phyloP scores from a whole-genome alignment of 2,329 filamentous ascomycete genomes.

The Fusarium siculi region DNA sequence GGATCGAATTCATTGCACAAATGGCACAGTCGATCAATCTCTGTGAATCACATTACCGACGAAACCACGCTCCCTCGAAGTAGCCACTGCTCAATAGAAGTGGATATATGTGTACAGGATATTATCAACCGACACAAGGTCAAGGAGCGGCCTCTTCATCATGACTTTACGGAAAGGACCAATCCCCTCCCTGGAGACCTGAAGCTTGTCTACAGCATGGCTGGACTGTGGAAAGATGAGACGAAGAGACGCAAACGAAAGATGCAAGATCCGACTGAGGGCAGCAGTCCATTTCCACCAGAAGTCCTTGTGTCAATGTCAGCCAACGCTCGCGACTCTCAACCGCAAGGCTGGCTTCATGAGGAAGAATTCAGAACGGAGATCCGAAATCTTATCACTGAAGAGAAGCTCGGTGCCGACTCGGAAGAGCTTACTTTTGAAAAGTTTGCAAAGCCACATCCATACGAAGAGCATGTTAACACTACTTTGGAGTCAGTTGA shows the following conservation, averaged over 20 bases:
- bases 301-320: constrained; percentile 92
- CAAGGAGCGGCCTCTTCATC: constrained; percentile 80
- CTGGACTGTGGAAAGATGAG: constrained; percentile 91
- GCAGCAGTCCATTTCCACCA: constrained; percentile 79
- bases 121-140: constrained; percentile 86
- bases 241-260: constrained; percentile 79
- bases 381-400: constrained; percentile 69
- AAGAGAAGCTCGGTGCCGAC: constrained; percentile 66
- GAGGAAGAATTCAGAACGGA: constrained; percentile 83
- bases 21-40: constrained; percentile 84
- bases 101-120: constrained; percentile 88
- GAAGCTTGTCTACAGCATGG: constrained; percentile 94
- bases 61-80: constrained; percentile 75
- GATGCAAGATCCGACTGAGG: constrained; percentile 71
- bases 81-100: constrained; percentile 89
- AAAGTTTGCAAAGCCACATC: constrained; percentile 67
- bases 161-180: constrained; percentile 82
- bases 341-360: constrained; percentile 89
- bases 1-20: constrained; percentile 69
- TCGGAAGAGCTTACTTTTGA: constrained; percentile 66
- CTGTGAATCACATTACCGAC: constrained; percentile 59
- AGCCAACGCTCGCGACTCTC: constrained; percentile 77
- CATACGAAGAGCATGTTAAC: constrained; percentile 70
- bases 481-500: constrained; percentile 86
- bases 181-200: constrained; percentile 72